Base-by-base conservation (phyloP, 768 basidiomycete species). In the Tricholomella constricta region DNA sequence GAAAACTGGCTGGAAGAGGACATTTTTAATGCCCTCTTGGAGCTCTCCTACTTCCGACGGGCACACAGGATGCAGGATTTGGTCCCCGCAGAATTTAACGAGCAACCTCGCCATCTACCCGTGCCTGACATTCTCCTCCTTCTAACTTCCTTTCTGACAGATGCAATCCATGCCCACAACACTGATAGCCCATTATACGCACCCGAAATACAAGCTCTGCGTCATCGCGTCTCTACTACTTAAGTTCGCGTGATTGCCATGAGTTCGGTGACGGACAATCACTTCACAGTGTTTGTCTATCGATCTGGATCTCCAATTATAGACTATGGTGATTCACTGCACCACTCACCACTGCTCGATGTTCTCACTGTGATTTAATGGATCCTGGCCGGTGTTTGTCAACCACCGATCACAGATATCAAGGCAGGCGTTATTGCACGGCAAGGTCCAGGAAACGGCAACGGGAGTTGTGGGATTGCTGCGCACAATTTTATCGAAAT, bases 1-100 rank as follows among this genome's bases (percentile, higher is more conserved):
- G 61, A 65, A 41, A 57, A 57, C 15, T 68, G 63, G 66, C 31
- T 65, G 5, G 53, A 59, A 20, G 63, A 68, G 38, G 57, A 62
- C 48, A 46, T 64, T 23, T 54, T 61, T 26, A 64, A 68, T 57
- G 56, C 46, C n/a, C 40, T 62, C 11, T 6, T 44, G 3, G 62
- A 67, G 29, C 52, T 64, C 15, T 25, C 51, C n/a, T 62, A 60
- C 38, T 54, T 64, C 32, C 19, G 41, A 3, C 36, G 51, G n/a
- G 46, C 48, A 22, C 42, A 38, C 43, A 17, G 20, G 34, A 34
- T 11, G 6, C 11, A 6, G 6, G 29, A 29, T 29, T 29, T 29
- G 11, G 11, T 11, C 29, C 6, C 6, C 11, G 6, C 29, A 29
- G 29, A 6, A 6, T 6, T 11, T 29, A 11, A 29, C 29, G 11